These are phyloP conservation scores for Tylopilus intermedius DNA, from an alignment of 768 basidiomycete species.

Conservation along the genomic window DNA sequence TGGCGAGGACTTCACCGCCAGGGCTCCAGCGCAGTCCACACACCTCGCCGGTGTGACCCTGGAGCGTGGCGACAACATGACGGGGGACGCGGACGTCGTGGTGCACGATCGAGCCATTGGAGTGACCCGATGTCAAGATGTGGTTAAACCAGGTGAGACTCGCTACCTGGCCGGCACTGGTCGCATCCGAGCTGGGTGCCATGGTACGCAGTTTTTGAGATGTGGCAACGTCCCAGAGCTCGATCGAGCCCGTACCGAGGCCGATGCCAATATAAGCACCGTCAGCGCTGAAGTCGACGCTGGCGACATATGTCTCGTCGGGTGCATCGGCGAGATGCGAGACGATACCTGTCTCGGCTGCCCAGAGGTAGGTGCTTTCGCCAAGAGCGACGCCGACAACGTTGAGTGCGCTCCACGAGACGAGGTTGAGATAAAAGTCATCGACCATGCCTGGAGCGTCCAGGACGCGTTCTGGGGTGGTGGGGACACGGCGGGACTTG, in stretches of 20 bases:
- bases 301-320: slow-evolving; percentile 69
- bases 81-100: slow-evolving; percentile 86
- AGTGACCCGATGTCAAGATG: slow-evolving; percentile 81
- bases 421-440: slow-evolving; percentile 94
- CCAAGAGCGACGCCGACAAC: slow-evolving; percentile 86
- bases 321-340: slow-evolving; percentile 69
- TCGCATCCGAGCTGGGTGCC: slow-evolving; percentile 39
- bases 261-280: slow-evolving; percentile 82
- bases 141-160: slow-evolving; percentile 85
- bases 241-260: slow-evolving; percentile 75
- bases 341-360: slow-evolving; percentile 85
- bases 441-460: slow-evolving; percentile 92
- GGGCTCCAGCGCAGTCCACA: slow-evolving; percentile 87
- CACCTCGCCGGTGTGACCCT: slow-evolving; percentile 89
- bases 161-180: slow-evolving; percentile 60
- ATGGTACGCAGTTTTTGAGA: slow-evolving; percentile 85
- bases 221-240: slow-evolving; percentile 89
- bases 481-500: slow-evolving; percentile 79
- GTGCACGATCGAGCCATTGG: slow-evolving; percentile 93
- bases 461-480: slow-evolving; percentile 86
- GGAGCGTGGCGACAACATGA: slow-evolving; percentile 86
- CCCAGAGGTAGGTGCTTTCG: slow-evolving; percentile 88
- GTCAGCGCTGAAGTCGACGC: slow-evolving; percentile 75
- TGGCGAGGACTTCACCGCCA: slow-evolving; percentile 87
- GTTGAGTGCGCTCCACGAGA: slow-evolving; percentile 86